These are phyloP conservation scores for Trifolium repens DNA, from an alignment of 306 rosid species.

Conservation along the genomic window DNA sequence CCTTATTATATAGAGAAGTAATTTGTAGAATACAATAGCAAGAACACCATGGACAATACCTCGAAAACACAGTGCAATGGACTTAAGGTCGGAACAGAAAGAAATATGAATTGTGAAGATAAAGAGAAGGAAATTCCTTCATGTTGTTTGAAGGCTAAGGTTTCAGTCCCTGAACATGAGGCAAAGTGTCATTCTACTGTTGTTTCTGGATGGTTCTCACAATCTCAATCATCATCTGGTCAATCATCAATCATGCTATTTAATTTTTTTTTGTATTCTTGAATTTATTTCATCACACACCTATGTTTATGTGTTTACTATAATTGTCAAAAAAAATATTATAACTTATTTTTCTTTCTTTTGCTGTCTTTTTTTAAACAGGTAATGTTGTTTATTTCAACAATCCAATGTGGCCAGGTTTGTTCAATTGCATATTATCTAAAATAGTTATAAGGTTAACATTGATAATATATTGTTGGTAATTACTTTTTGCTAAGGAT, in stretches of 20 bases:
- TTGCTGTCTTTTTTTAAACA: constrained; percentile 31
- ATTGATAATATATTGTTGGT: too few species aligned
- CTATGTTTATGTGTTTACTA: neutral
- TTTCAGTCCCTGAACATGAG: constrained; percentile 70
- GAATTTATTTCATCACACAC: neutral
- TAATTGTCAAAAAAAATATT: neutral
- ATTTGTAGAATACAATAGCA: too few species aligned
- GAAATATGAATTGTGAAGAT: neutral
- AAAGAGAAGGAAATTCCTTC: constrained; percentile 69
- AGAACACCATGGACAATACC: neutral
- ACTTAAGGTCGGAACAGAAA: neutral
- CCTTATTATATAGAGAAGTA: neutral
- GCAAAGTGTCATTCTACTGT: constrained; percentile 86
- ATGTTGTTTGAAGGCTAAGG: constrained; percentile 89
- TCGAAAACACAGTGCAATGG: neutral
- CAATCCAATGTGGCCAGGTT: constrained; percentile 99
- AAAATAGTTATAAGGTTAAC: too few species aligned
- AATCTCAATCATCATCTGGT: constrained; percentile 78
- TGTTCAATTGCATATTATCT: neutral
- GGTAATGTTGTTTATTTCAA: constrained; percentile 66
- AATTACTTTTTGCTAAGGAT: neutral
- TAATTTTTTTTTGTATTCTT: constrained; percentile 17
- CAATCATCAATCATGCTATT: constrained; percentile 49
- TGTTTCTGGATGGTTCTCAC: constrained; percentile 99
- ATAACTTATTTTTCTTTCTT: neutral